A percentile compares a stretch with the other conserved stretches of the same genome.
Conservation (phyloP, 345 rosid genomes). For the Clausena lansium region DNA sequence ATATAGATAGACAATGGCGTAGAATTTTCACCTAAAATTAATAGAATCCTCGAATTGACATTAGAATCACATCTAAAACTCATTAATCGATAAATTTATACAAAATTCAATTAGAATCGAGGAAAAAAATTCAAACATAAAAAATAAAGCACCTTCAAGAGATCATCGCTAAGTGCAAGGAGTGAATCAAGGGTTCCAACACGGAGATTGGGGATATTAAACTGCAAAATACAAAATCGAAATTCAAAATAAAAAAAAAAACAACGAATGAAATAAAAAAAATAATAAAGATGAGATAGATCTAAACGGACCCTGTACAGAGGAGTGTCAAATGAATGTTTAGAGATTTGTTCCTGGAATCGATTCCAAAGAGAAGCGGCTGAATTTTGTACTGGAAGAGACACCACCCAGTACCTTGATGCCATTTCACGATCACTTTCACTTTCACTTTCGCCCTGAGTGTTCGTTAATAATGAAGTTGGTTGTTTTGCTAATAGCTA, state of each 20-base stretch:
- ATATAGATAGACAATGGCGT: background rate
- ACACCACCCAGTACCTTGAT: conserved; percentile 84
- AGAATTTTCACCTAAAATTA: background rate
- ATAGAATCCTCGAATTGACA: background rate
- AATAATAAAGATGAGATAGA: conserved; percentile 15
- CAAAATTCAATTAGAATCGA: background rate
- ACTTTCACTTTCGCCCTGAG: background rate
- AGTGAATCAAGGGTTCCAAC: conserved; percentile 98
- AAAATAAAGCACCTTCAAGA: conserved; percentile 57
- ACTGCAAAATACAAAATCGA: conserved; percentile 41
- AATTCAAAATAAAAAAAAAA: background rate
- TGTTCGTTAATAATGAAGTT: background rate
- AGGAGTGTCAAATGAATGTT: conserved; percentile 94
- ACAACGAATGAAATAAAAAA: background rate
- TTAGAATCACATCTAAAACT: background rate
- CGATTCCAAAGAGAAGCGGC: conserved; percentile 71
- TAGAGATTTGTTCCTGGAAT: conserved; percentile 88
- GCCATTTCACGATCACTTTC: conserved; percentile 48
- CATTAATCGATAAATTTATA: background rate
- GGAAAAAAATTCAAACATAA: background rate
- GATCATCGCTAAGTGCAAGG: conserved; percentile 94
- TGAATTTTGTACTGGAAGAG: conserved; percentile 87
- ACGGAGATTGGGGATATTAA: conserved; percentile 92
- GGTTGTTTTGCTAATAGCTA: background rate
- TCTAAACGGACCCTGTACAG: conserved; percentile 71